A percentile compares a stretch with the other conserved stretches of the same genome.
Conservation (phyloP, 495 filamentous ascomycete genomes). For the Neurospora discreta region DNA sequence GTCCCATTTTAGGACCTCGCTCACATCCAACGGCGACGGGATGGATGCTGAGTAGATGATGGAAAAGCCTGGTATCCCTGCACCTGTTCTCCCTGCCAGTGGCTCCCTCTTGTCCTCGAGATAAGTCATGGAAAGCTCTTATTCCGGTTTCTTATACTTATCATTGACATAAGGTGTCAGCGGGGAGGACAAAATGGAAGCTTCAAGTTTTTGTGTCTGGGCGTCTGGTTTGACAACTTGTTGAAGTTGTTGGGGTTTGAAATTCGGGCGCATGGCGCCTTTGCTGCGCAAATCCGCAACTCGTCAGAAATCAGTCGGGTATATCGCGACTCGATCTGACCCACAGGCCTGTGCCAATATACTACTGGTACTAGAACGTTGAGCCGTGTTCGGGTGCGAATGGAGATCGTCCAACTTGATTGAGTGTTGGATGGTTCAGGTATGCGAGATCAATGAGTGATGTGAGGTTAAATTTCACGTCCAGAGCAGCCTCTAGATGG, state of each 20-base stretch:
- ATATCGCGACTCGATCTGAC: not conserved
- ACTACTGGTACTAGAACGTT: not conserved
- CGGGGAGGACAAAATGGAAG: not conserved
- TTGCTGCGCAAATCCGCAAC: not conserved
- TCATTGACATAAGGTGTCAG: not conserved
- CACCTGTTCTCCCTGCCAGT: not conserved
- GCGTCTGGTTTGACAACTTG: not conserved
- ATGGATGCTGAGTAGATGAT: not conserved
- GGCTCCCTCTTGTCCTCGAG: not conserved
- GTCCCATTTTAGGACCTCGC: not conserved
- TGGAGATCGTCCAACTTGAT: not conserved
- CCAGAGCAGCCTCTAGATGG: not conserved
- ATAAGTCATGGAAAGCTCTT: not conserved
- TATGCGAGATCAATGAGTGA: not conserved
- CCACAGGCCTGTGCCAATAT: not conserved
- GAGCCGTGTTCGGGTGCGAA: not conserved
- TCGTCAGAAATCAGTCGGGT: not conserved
- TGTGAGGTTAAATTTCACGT: not conserved
- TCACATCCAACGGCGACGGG: not conserved
- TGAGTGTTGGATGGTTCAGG: not conserved
- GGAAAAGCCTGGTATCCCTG: not conserved
- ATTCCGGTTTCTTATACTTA: not conserved
- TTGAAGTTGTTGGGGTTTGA: not conserved
- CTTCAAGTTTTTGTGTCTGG: not conserved
- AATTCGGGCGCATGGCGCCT: not conserved